Conservation (phyloP, 2,329 filamentous ascomycete genomes). For the Pyricularia grisea region DNA sequence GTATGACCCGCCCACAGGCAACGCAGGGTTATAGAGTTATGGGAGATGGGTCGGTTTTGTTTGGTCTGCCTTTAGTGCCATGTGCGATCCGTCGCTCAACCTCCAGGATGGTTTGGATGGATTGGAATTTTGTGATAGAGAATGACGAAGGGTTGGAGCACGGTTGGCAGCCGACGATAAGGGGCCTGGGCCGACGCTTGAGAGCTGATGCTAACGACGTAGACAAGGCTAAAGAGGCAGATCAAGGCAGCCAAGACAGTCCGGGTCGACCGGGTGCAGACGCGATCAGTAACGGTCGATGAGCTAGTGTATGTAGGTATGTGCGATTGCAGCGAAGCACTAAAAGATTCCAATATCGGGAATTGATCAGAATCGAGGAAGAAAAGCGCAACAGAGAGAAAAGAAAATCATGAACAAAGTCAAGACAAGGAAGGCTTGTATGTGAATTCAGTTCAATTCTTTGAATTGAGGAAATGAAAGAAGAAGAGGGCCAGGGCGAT, state of each 20-base stretch:
- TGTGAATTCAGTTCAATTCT: neutral
- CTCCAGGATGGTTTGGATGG: neutral
- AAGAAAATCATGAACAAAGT: neutral
- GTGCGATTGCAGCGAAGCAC: neutral
- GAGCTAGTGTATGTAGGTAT: neutral
- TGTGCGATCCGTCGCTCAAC: neutral
- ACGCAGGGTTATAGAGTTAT: neutral
- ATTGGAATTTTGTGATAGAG: neutral
- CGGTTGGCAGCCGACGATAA: neutral
- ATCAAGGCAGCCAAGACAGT: neutral
- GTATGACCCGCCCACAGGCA: neutral
- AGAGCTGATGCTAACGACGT: neutral
- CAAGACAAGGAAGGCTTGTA: neutral
- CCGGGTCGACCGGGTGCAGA: neutral
- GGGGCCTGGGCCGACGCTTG: neutral
- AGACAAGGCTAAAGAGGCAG: neutral
- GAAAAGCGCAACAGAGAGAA: neutral
- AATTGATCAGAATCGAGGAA: neutral
- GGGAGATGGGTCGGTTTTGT: neutral
- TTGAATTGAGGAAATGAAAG: neutral
- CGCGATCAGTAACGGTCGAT: neutral
- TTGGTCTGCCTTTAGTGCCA: neutral
- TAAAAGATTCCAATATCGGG: neutral
- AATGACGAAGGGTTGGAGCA: neutral
- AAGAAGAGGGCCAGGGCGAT: neutral